phyloP scores from a whole-genome alignment of 2,329 filamentous ascomycete genomes.

The Corynespora cassiicola region DNA sequence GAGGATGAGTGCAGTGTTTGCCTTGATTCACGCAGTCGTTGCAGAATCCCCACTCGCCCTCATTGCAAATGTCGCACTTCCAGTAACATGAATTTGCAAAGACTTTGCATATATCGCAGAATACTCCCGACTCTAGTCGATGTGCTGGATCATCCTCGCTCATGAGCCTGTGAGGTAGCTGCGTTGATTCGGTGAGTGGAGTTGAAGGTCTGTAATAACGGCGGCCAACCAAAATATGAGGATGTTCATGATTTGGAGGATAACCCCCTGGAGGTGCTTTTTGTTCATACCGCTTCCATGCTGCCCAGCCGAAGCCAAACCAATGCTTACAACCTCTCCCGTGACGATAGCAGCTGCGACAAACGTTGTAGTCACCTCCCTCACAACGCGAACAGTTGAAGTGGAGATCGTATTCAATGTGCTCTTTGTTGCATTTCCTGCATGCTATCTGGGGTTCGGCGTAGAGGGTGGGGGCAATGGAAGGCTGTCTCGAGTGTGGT shows the following conservation, averaged over 20 bases:
- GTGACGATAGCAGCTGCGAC: conserved; percentile 77
- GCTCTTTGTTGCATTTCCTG: conserved; percentile 69
- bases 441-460: conserved; percentile 78
- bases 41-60: conserved; percentile 95
- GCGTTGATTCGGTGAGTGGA: conserved; percentile 26
- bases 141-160: conserved; percentile 72
- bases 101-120: conserved; percentile 77
- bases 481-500: conserved; percentile 22
- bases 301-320: conserved; percentile 83
- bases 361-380: conserved; percentile 77
- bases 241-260: conserved; percentile 50
- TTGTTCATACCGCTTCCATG: conserved; percentile 69
- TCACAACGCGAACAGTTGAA: conserved; percentile 80
- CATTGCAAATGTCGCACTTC: conserved; percentile 86
- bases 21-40: conserved; percentile 86
- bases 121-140: conserved; percentile 78
- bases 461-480: conserved; percentile 52
- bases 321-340: conserved; percentile 83
- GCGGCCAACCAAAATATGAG: conserved; percentile 60
- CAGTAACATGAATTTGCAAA: conserved; percentile 87
- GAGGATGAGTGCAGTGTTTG: conserved; percentile 78
- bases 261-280: conserved; percentile 50
- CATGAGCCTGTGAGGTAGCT: conserved; percentile 39
- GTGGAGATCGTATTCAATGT: conserved; percentile 86
- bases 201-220: conserved; percentile 47